phyloP scores from a whole-genome alignment of 2,329 filamentous ascomycete genomes.

The Neofusicoccum sp. region DNA sequence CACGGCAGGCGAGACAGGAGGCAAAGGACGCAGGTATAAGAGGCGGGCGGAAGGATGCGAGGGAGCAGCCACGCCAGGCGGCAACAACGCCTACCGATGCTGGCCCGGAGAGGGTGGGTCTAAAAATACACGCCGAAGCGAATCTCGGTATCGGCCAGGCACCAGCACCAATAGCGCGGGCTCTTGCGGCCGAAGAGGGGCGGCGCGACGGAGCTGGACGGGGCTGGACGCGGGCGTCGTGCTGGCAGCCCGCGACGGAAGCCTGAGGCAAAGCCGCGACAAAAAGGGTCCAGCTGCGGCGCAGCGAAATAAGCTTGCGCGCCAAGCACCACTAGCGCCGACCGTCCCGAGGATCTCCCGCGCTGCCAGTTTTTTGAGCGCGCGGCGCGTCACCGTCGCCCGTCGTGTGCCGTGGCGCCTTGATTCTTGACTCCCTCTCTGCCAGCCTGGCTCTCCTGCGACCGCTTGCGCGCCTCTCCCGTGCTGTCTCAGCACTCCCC shows the following conservation, averaged over 20 bases:
- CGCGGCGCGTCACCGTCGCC: background rate
- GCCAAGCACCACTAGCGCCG: background rate
- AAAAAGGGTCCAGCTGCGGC: background rate
- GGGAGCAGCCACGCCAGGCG: background rate
- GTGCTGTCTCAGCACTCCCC: background rate
- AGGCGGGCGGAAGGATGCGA: background rate
- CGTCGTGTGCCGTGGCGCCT: background rate
- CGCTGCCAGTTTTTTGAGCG: background rate
- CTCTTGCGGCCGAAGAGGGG: background rate
- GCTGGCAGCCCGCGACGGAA: background rate
- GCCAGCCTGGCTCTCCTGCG: background rate
- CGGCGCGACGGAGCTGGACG: background rate
- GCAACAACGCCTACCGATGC: slow-evolving; percentile 19
- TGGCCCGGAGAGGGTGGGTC: slow-evolving; percentile 11
- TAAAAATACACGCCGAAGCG: slow-evolving; percentile 8
- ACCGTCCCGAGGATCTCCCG: background rate
- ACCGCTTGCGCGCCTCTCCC: background rate
- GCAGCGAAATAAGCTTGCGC: background rate
- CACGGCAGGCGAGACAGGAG: background rate
- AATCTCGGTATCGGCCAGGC: background rate
- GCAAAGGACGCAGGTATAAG: background rate
- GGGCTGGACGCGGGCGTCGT: background rate
- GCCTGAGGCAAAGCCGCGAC: background rate
- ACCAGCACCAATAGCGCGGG: background rate
- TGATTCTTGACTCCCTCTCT: background rate